Percentiles rank a stretch among this genome's conserved stretches.
Evolutionary conservation across 169 alveolate species (phyloP).

Genomic region (Plasmodium yoelii): DNA sequence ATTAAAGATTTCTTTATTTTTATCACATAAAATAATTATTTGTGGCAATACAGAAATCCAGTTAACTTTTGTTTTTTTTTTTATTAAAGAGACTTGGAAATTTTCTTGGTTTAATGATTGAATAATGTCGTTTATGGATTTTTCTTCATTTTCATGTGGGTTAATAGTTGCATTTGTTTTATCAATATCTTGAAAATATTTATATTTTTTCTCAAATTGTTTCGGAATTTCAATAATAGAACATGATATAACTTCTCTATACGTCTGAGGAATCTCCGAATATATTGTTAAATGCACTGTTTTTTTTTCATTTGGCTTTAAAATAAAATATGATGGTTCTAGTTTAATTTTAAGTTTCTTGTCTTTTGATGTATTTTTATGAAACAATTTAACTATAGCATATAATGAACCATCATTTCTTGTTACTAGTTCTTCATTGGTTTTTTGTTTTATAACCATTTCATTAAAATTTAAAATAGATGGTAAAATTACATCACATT

Average conservation of each 20-base stretch:
- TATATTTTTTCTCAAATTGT: constrained; percentile 24
- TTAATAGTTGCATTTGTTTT: constrained; percentile 16
- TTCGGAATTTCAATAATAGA: constrained; percentile 73
- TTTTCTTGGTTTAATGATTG: constrained; percentile 55
- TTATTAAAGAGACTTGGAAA: constrained; percentile 45
- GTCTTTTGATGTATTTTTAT: constrained; percentile 43
- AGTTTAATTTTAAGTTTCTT: constrained; percentile 48
- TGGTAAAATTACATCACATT: constrained; percentile 57
- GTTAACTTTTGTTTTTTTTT: constrained; percentile 32
- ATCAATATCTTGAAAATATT: constrained; percentile 7
- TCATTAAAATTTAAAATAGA: constrained; percentile 50
- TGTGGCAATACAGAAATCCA: constrained; percentile 66
- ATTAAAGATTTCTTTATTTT: constrained; percentile 36
- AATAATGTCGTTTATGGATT: constrained; percentile 26
- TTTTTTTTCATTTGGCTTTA: constrained; percentile 42
- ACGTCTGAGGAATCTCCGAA: constrained; percentile 62
- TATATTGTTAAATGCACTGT: constrained; percentile 16
- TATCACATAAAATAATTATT: constrained; percentile 29
- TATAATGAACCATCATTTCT: constrained; percentile 54
- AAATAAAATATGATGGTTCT: constrained; percentile 58
- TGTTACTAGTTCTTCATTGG: constrained; percentile 40
- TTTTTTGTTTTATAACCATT: constrained; percentile 67
- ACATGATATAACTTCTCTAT: constrained; percentile 22
- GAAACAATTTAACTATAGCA: constrained; percentile 46
- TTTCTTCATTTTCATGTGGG: constrained; percentile 43